Conservation (phyloP, 2,329 filamentous ascomycete genomes). For the Colletotrichum gigasporum region DNA sequence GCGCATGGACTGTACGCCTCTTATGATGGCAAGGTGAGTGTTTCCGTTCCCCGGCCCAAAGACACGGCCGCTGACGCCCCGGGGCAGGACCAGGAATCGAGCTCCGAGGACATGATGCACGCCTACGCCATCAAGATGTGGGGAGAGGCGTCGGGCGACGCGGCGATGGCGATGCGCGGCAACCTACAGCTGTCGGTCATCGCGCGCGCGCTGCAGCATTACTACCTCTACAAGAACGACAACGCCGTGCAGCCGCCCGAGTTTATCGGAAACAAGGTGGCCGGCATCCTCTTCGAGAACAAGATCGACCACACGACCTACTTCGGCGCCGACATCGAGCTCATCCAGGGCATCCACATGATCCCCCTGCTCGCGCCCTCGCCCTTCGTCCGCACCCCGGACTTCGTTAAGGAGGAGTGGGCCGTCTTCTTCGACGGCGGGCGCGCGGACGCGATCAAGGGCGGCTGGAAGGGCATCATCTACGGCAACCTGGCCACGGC, state of each 20-base stretch:
- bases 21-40: conserved; percentile 72
- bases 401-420: conserved; percentile 88
- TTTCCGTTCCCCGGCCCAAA: too few species aligned
- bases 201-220: conserved; percentile 75
- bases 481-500: conserved; percentile 84
- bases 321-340: conserved; percentile 79
- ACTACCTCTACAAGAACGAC: conserved; percentile 80
- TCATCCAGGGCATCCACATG: conserved; percentile 84
- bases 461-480: conserved; percentile 88
- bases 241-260: conserved; percentile 77
- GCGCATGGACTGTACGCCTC: conserved; percentile 80
- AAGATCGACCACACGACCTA: conserved; percentile 94
- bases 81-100: conserved; percentile 77
- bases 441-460: conserved; percentile 70
- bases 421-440: conserved; percentile 77
- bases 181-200: conserved; percentile 87
- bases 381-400: conserved; percentile 69
- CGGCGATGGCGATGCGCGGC: conserved; percentile 79
- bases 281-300: conserved; percentile 86
- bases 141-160: conserved; percentile 81
- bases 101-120: conserved; percentile 89
- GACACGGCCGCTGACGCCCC: neutral
- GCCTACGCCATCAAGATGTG: conserved; percentile 93
- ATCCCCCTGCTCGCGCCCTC: conserved; percentile 77
- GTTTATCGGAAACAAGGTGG: conserved; percentile 84